Percentiles rank a stretch among this genome's conserved stretches.
These are phyloP conservation scores for Cardamine resedifolia DNA, from an alignment of 345 rosid genomes.

Conservation along the genomic window DNA sequence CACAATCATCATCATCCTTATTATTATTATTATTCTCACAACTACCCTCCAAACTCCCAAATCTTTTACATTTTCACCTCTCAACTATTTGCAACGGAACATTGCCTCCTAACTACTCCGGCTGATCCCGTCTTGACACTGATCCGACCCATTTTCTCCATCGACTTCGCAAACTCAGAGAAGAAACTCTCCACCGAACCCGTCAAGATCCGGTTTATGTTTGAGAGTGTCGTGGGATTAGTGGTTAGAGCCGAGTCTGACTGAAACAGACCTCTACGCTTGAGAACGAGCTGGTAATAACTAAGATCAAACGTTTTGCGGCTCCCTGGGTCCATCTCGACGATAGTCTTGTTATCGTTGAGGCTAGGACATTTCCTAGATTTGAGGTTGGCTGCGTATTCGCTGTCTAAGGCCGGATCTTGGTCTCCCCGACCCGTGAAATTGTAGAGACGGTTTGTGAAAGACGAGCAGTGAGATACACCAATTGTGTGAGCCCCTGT, in stretches of 20 bases:
- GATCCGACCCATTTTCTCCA: constrained; percentile 81
- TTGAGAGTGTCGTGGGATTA: constrained; percentile 47
- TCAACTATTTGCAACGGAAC: constrained; percentile 60
- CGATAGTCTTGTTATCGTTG: constrained; percentile 61
- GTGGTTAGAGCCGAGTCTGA: constrained; percentile 78
- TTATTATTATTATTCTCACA: not conserved
- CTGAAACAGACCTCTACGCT: constrained; percentile 73
- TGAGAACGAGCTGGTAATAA: constrained; percentile 56
- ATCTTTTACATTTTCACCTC: not conserved
- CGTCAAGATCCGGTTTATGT: constrained; percentile 45
- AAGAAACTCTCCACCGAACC: constrained; percentile 57
- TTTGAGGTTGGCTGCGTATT: constrained; percentile 72
- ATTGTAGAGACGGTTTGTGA: constrained; percentile 65
- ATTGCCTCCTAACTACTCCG: constrained; percentile 69
- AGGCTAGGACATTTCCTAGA: constrained; percentile 63
- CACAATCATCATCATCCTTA: not conserved
- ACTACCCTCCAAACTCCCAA: constrained; percentile 20
- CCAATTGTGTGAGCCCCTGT: constrained; percentile 90
- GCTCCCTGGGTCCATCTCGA: constrained; percentile 90
- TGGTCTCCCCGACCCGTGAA: constrained; percentile 66
- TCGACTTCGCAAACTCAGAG: constrained; percentile 58
- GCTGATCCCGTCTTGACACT: constrained; percentile 62
- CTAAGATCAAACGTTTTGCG: constrained; percentile 70
- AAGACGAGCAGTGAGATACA: constrained; percentile 64
- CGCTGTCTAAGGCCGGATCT: constrained; percentile 71